Conservation (phyloP, 1,284 basidiomycete genomes). For the Ustilago trichophora region DNA sequence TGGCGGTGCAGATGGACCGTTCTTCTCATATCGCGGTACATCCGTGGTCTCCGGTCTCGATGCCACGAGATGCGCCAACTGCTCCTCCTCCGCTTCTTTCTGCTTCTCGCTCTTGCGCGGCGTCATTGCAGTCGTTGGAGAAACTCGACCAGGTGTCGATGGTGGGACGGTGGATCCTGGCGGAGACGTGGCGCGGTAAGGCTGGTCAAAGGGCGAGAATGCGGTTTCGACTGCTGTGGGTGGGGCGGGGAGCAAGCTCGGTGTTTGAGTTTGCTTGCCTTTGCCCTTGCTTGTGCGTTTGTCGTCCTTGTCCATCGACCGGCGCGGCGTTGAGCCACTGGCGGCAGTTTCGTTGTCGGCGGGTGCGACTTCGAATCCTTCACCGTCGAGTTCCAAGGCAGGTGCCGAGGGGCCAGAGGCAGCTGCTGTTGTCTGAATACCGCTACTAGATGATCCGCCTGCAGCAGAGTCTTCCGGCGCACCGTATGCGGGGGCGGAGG, state of each 20-base stretch:
- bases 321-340: neutral
- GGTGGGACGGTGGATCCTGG: constrained; percentile 3
- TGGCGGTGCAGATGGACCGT: constrained; percentile 14
- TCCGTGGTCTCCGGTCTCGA: constrained; percentile 23
- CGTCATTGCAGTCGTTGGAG: neutral
- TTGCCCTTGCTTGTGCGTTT: constrained; percentile 38
- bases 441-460: constrained; percentile 1
- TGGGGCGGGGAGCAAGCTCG: constrained; percentile 32
- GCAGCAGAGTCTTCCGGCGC: neutral
- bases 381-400: constrained; percentile 35
- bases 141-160: neutral
- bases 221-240: constrained; percentile 32
- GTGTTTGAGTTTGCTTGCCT: constrained; percentile 6
- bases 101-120: constrained; percentile 37
- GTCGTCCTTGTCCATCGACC: neutral
- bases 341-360: neutral
- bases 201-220: constrained; percentile 54
- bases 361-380: constrained; percentile 46
- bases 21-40: constrained; percentile 30
- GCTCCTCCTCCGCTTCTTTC: constrained; percentile 35
- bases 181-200: constrained; percentile 28
- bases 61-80: constrained; percentile 28
- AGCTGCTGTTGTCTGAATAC: neutral
- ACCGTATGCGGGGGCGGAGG: constrained; percentile 35
- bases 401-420: constrained; percentile 41